These are phyloP conservation scores for Carex cristatella DNA, from an alignment of 176 grass and related monocot genomes.

Conservation along the genomic window DNA sequence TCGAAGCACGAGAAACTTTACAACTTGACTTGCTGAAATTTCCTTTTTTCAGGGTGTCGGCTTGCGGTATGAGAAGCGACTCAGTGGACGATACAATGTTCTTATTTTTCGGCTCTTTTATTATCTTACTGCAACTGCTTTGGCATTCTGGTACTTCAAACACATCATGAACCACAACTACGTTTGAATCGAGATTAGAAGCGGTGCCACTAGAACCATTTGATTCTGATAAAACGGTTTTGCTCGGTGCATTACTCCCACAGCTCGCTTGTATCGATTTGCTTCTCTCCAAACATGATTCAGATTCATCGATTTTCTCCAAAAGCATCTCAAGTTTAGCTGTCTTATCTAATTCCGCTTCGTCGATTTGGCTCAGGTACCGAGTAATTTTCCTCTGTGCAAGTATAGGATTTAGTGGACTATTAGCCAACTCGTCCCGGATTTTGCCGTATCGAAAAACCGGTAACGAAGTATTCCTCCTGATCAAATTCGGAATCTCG, in stretches of 20 bases:
- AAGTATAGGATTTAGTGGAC: constrained; percentile 21
- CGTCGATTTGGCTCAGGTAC: constrained; percentile 10
- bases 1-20: constrained; percentile 12
- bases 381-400: constrained; percentile 27
- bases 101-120: constrained; percentile 25
- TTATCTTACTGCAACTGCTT: constrained; percentile 7
- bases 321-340: not conserved
- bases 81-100: constrained; percentile 3
- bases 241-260: not conserved
- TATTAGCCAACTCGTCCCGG: constrained; percentile 32
- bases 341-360: constrained; percentile 16
- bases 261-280: constrained; percentile 27
- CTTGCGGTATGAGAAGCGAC: constrained; percentile 9
- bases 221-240: constrained; percentile 24
- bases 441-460: constrained; percentile 34
- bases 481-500: constrained; percentile 35
- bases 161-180: constrained; percentile 21
- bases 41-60: constrained; percentile 29
- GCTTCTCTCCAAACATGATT: not conserved
- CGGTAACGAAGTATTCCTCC: constrained; percentile 58
- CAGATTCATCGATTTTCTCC: constrained; percentile 16
- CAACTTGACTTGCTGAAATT: constrained; percentile 37
- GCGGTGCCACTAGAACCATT: constrained; percentile 8
- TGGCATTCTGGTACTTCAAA: constrained; percentile 34
- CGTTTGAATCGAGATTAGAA: constrained; percentile 22